phyloP scores from a whole-genome alignment of 1,284 basidiomycete genomes.

The Sanguinoderma infundibulare region DNA sequence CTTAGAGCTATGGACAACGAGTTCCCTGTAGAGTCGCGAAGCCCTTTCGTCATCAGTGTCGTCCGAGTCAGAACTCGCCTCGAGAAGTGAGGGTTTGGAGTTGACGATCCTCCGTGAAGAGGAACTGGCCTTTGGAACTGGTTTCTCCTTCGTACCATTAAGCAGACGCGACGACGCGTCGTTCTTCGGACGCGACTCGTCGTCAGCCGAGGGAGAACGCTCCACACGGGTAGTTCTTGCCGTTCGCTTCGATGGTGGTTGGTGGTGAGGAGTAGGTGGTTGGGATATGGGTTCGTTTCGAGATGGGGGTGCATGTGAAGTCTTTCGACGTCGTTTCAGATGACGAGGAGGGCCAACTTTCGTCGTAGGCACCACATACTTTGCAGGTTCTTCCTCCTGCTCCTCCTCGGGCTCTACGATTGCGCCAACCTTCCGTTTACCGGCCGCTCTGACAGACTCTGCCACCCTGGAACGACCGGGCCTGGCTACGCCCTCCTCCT shows the following conservation, averaged over 20 bases:
- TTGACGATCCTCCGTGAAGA: background rate
- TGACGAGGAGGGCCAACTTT: conserved; percentile 27
- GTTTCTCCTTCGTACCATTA: background rate
- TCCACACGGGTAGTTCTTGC: background rate
- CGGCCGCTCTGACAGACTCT: background rate
- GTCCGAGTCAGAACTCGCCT: background rate
- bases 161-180: background rate
- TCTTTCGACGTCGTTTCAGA: conserved; percentile 16
- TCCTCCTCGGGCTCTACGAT: background rate
- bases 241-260: background rate
- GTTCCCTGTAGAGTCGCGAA: background rate
- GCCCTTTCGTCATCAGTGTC: background rate
- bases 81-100: background rate
- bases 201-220: background rate
- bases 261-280: background rate
- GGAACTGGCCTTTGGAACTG: background rate
- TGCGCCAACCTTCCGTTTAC: background rate
- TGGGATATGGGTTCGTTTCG: background rate
- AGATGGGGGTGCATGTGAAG: background rate
- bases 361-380: conserved; percentile 2
- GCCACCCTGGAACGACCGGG: background rate
- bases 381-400: background rate
- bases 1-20: background rate
- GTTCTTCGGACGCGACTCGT: background rate
- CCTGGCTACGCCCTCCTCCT: background rate